A percentile compares a stretch with the other conserved stretches of the same genome.
Conservation (phyloP, 2,329 filamentous ascomycete species). For the Aspergillus sp. region DNA sequence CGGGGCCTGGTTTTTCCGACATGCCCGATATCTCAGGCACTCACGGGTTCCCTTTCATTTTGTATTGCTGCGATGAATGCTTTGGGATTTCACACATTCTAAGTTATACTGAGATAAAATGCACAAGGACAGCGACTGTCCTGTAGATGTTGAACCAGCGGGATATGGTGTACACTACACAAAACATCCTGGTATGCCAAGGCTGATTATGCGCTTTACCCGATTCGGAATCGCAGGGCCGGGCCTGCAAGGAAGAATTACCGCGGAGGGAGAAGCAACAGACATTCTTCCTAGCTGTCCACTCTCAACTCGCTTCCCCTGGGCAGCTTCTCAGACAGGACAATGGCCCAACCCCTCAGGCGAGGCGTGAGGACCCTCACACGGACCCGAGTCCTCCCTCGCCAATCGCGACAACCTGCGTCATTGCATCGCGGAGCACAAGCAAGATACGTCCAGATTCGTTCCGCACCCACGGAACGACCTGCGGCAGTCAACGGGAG, state of each 20-base stretch:
- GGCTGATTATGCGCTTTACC: constrained; percentile 18
- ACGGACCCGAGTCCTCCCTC: constrained; percentile 33
- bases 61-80: neutral
- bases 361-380: constrained; percentile 35
- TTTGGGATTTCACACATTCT: neutral
- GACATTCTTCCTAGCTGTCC: constrained; percentile 3
- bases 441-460: constrained; percentile 45
- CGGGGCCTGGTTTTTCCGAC: constrained; percentile 11
- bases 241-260: constrained; percentile 17
- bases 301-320: constrained; percentile 7
- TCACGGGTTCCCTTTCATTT: neutral
- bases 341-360: constrained; percentile 39
- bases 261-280: constrained; percentile 13
- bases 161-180: too few species aligned
- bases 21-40: neutral
- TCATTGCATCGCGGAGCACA: constrained; percentile 24
- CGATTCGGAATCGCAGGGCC: constrained; percentile 20
- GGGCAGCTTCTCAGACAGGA: constrained; percentile 19
- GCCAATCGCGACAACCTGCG: constrained; percentile 21
- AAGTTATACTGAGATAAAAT: neutral
- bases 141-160: too few species aligned
- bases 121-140: neutral
- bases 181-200: constrained; percentile 7
- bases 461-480: constrained; percentile 43
- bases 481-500: constrained; percentile 37